A percentile compares a stretch with the other conserved stretches of the same genome.
phyloP scores from a whole-genome alignment of 1,284 basidiomycete genomes.

The Trichosporon ovoides region DNA sequence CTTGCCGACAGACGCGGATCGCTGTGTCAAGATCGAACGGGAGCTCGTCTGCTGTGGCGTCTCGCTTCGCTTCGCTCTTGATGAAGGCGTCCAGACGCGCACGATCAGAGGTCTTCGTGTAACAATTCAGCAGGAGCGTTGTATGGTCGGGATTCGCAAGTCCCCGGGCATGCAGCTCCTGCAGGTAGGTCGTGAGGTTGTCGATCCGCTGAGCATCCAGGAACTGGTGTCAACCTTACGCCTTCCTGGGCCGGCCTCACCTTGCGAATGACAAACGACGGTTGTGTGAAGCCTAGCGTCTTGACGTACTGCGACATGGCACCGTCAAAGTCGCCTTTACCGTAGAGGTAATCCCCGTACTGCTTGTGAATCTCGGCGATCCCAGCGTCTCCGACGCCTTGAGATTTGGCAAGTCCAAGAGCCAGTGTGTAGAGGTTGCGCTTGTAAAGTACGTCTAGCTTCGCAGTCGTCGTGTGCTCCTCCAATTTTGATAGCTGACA shows the following conservation, averaged over 20 bases:
- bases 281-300: conserved; percentile 82
- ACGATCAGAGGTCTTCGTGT: conserved; percentile 93
- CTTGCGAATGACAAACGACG: conserved; percentile 95
- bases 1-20: conserved; percentile 91
- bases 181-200: conserved; percentile 89
- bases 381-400: conserved; percentile 63
- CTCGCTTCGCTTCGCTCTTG: conserved; percentile 64
- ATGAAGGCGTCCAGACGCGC: conserved; percentile 84
- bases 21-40: conserved; percentile 97
- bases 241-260: conserved; percentile 48
- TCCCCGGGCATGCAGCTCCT: conserved; percentile 83
- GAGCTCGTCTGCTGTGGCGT: conserved; percentile 59
- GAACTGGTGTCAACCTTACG: conserved; percentile 57
- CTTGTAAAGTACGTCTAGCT: conserved; percentile 74
- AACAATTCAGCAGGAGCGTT: conserved; percentile 89
- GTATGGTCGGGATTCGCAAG: conserved; percentile 96
- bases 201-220: conserved; percentile 93
- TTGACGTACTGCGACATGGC: conserved; percentile 88
- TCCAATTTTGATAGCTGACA: conserved; percentile 62
- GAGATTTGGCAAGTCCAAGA: conserved; percentile 63
- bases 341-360: conserved; percentile 88
- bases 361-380: conserved; percentile 80
- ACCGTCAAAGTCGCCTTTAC: conserved; percentile 85
- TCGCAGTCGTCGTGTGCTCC: conserved; percentile 72
- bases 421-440: conserved; percentile 71